Conservation (phyloP, 1,284 basidiomycete genomes). For the Apiotrichum mycotoxinovorans region DNA sequence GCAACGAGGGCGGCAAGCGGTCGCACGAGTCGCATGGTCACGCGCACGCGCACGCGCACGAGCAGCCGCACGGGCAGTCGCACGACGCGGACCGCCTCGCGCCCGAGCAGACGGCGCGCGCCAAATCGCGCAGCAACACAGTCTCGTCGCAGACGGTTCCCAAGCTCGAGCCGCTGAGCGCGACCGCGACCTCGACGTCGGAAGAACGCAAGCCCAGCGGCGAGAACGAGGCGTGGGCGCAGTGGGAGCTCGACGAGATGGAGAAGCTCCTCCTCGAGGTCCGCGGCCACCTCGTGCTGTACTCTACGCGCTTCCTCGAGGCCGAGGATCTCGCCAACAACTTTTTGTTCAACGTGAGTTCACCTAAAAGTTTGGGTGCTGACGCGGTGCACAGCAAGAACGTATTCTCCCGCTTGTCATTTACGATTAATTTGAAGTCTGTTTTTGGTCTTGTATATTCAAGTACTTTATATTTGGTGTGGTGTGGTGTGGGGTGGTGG, state of each 20-base stretch:
- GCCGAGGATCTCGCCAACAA: slow-evolving; percentile 80
- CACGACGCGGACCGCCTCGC: too few relatives aligned
- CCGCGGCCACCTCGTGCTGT: slow-evolving; percentile 81
- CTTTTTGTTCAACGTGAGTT: slow-evolving; percentile 73
- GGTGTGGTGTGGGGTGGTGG: too few relatives aligned
- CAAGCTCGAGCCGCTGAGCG: neutral
- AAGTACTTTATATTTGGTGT: too few relatives aligned
- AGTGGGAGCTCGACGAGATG: slow-evolving; percentile 83
- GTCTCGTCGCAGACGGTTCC: neutral
- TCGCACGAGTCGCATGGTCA: too few relatives aligned
- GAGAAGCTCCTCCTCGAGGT: slow-evolving; percentile 70
- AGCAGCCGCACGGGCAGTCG: too few relatives aligned
- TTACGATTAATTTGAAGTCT: slow-evolving; percentile 38
- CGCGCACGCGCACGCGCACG: too few relatives aligned
- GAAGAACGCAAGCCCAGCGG: slow-evolving; percentile 46
- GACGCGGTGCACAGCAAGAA: slow-evolving; percentile 53
- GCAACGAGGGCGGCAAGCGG: neutral
- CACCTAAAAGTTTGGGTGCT: neutral
- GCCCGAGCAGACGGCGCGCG: neutral
- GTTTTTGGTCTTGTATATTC: too few relatives aligned
- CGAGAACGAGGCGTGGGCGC: slow-evolving; percentile 67
- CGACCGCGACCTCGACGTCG: neutral
- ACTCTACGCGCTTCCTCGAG: slow-evolving; percentile 78
- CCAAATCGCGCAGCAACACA: neutral
- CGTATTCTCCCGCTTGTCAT: slow-evolving; percentile 55